Evolutionary conservation across 208 protist species (phyloP).

Genomic region (Leishmania major): DNA sequence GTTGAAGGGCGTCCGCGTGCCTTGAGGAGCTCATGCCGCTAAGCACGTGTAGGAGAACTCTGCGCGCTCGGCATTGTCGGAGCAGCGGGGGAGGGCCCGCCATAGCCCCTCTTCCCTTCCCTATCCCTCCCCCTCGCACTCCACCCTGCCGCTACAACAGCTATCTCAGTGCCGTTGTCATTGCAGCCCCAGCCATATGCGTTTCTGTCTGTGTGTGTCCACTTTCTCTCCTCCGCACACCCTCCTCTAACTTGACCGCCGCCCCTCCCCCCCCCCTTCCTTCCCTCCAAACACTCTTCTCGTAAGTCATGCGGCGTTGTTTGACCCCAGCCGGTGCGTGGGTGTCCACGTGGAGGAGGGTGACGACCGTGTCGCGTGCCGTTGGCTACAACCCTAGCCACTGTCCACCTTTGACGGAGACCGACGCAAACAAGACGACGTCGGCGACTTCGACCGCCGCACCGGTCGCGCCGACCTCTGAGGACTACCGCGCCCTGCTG

Average conservation of each 20-base stretch:
- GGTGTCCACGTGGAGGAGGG: neutral
- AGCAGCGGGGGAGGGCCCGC: neutral
- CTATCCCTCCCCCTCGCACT: neutral
- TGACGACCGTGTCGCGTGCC: neutral
- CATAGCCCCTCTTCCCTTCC: neutral
- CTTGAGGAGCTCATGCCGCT: neutral
- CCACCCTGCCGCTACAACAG: neutral
- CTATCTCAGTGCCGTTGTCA: neutral
- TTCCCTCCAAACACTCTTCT: neutral
- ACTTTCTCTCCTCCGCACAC: neutral
- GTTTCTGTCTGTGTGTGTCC: neutral
- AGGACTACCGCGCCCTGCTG: conserved; percentile 77
- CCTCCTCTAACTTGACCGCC: neutral
- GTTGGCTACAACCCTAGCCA: neutral
- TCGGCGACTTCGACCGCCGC: neutral
- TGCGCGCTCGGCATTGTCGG: neutral
- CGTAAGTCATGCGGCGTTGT: conserved; percentile 7
- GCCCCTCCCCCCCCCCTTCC: neutral
- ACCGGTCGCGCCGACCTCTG: conserved; percentile 11
- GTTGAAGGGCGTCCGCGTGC: neutral
- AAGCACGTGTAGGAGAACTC: neutral
- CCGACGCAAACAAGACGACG: neutral
- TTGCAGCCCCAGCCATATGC: neutral
- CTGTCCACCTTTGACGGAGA: neutral
- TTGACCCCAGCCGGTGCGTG: neutral